These are phyloP conservation scores for Mycena pura DNA, from an alignment of 768 basidiomycete genomes.

Conservation along the genomic window DNA sequence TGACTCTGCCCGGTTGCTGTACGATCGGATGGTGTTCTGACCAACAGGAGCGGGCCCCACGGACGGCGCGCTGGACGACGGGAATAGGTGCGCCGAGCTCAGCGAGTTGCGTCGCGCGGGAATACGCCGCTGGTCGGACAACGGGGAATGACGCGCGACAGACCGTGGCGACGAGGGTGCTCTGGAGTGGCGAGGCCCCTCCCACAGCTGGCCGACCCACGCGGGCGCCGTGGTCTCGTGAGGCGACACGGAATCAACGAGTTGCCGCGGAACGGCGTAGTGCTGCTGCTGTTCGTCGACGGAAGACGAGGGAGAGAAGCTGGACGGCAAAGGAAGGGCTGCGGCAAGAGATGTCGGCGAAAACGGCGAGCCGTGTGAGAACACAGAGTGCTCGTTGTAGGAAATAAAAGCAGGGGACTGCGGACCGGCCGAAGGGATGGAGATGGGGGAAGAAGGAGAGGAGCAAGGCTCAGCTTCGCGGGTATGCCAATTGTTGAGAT, in stretches of 20 bases:
- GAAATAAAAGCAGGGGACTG: constrained; percentile 55
- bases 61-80: constrained; percentile 75
- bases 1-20: constrained; percentile 73
- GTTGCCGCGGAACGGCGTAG: constrained; percentile 43
- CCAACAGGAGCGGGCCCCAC: constrained; percentile 50
- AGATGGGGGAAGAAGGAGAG: constrained; percentile 61
- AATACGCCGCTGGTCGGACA: constrained; percentile 49
- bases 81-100: constrained; percentile 64
- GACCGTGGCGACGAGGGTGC: constrained; percentile 52
- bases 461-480: constrained; percentile 9
- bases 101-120: constrained; percentile 53
- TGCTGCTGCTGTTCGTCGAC: constrained; percentile 51
- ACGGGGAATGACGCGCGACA: constrained; percentile 55
- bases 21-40: constrained; percentile 60
- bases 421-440: constrained; percentile 58
- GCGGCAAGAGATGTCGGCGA: constrained; percentile 69
- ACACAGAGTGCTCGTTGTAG: constrained; percentile 53
- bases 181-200: constrained; percentile 46
- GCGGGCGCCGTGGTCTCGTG: constrained; percentile 66
- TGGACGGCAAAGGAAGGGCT: constrained; percentile 65
- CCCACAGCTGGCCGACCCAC: constrained; percentile 76
- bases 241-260: constrained; percentile 65
- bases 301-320: constrained; percentile 62
- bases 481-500: constrained; percentile 21
- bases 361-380: constrained; percentile 57